phyloP scores from a whole-genome alignment of 2,329 filamentous ascomycete species.

The Fusarium sp. region DNA sequence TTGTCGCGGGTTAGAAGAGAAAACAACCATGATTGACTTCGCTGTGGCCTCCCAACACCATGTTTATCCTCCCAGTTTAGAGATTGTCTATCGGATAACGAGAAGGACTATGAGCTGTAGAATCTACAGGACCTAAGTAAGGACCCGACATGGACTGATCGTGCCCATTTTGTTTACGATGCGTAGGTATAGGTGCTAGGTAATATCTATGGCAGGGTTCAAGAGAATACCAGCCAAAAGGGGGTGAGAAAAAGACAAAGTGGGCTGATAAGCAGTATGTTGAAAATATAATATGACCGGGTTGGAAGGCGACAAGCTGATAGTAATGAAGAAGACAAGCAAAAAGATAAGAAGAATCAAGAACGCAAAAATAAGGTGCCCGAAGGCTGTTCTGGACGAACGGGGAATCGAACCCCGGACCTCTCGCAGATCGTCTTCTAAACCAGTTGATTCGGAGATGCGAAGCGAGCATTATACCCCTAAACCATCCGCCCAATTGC shows the following conservation, averaged over 20 bases:
- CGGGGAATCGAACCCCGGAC: conserved; percentile 2
- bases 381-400: neutral
- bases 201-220: neutral
- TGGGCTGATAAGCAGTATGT: neutral
- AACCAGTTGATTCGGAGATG: neutral
- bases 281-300: neutral
- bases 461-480: conserved; percentile 3
- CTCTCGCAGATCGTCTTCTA: neutral
- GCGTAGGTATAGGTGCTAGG: neutral
- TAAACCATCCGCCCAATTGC: neutral
- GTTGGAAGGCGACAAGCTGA: neutral
- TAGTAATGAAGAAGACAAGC: neutral
- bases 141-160: neutral
- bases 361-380: neutral
- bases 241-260: neutral
- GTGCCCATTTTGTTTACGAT: neutral
- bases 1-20: no score
- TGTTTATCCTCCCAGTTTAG: no score
- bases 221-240: neutral
- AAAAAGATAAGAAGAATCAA: neutral
- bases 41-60: no score
- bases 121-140: neutral
- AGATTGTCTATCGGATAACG: no score
- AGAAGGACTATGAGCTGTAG: no score
- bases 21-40: no score